Evolutionary conservation across 176 grass and related monocot genomes (phyloP), one percentile per base, ranked within the genome.

Genomic region (Puya raimondii): DNA sequence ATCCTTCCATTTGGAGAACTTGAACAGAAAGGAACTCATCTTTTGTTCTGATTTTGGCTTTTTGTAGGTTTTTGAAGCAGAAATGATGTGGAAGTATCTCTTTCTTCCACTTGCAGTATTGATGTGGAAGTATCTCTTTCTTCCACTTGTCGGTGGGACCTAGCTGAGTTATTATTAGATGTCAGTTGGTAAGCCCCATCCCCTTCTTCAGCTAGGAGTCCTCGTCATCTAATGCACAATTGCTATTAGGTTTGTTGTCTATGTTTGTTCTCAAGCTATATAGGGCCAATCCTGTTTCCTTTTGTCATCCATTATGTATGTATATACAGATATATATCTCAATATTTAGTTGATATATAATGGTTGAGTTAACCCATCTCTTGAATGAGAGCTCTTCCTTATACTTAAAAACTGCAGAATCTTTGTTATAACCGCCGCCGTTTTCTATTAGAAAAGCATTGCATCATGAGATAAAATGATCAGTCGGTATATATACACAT

Each of bases 271-370:
- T 29, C 16, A 73, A 79, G 73, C 76, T 78, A 75, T 76, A 65
- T 52, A 79, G 49, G 23, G 79, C 72, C 79, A 85, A 75, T n/a
- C n/a, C 56, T 61, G 61, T 42, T 49, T 51, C 4, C 58, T 64
- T 69, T 67, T 42, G 64, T 63, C 1, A 65, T 23, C 56, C 26
- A 11, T n/a, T 29, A 11, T 61, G 12, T 49, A 85, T 89, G 82
- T 89, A 89, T 73, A 89, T 89, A 85, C 79, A 11, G 79, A 12
- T 81, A 85, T 81, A 11, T 82, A 12, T 81, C 53, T 49, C 33
- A 6, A 42, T 42, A 42, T 42, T 42, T 42, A 42, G 33, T 63
- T 23, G 3, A 14, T 4, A 42, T 7, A 42, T 42, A 5, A 42
- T 42, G 33, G 33, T 42, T 42, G 33, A 42, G 33, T 42, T 42